phyloP scores from a whole-genome alignment of 345 rosid genomes.

The Aethionema arabicum region DNA sequence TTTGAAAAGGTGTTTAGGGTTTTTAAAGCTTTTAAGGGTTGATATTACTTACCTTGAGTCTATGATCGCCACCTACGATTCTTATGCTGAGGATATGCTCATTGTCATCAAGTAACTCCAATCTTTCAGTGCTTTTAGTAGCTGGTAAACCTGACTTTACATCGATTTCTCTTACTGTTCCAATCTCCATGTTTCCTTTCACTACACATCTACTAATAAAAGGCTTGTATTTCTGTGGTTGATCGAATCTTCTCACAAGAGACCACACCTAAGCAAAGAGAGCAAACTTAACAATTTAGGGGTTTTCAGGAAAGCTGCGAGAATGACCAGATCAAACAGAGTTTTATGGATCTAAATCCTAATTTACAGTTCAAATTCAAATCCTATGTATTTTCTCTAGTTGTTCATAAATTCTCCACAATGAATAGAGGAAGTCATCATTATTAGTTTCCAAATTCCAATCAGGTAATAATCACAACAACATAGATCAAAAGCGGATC shows the following conservation, averaged over 20 bases:
- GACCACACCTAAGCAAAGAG: conserved; percentile 64
- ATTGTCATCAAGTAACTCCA: conserved; percentile 73
- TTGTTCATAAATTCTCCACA: not conserved
- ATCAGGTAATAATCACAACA: not conserved
- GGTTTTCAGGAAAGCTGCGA: too few species aligned
- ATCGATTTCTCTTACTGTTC: conserved; percentile 79
- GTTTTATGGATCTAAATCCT: not conserved
- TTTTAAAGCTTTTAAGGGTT: not conserved
- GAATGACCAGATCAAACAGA: not conserved
- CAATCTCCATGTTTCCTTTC: conserved; percentile 70
- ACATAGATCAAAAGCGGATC: conserved; percentile 1
- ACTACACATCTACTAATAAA: conserved; percentile 68
- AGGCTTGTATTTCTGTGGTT: conserved; percentile 83
- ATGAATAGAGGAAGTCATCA: not conserved
- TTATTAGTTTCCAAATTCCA: not conserved
- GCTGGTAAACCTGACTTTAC: conserved; percentile 85
- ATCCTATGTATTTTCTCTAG: not conserved
- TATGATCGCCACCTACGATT: conserved; percentile 83
- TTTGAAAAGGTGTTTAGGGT: not conserved
- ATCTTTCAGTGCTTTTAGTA: conserved; percentile 74
- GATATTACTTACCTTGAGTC: conserved; percentile 68
- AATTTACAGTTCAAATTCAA: not conserved
- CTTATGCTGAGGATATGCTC: conserved; percentile 71
- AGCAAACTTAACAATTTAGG: conserved; percentile 5
- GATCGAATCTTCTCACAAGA: conserved; percentile 74